phyloP scores from a whole-genome alignment of 208 protist genomes.

The Leishmania amazonensis region DNA sequence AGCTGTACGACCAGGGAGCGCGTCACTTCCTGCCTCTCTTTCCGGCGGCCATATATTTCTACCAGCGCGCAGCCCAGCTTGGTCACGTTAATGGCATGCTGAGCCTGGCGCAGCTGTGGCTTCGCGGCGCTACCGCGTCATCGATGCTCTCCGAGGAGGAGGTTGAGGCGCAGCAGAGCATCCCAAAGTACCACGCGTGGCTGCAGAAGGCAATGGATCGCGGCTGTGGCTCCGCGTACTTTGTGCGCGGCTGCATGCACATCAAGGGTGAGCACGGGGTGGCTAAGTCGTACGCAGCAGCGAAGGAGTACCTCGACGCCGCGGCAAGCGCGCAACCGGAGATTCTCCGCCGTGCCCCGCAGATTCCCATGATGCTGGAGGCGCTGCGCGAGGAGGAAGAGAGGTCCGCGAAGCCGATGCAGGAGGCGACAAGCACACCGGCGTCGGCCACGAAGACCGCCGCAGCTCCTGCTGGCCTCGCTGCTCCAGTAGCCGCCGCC shows the following conservation, averaged over 20 bases:
- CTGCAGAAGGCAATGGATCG: constrained; percentile 82
- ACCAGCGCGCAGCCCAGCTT: constrained; percentile 84
- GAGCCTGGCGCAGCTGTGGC: constrained; percentile 81
- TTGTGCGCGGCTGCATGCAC: constrained; percentile 86
- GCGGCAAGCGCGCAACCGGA: constrained; percentile 61
- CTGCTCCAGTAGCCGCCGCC: constrained; percentile 2
- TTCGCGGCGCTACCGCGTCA: constrained; percentile 67
- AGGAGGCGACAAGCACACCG: constrained; percentile 5
- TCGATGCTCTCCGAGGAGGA: constrained; percentile 78
- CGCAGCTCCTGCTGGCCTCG: background rate
- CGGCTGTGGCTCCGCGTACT: constrained; percentile 85
- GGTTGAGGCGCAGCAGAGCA: constrained; percentile 61
- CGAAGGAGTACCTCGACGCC: constrained; percentile 78
- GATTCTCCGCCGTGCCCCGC: constrained; percentile 62
- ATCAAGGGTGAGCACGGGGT: constrained; percentile 85
- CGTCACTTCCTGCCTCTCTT: constrained; percentile 87
- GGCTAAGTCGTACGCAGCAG: constrained; percentile 64
- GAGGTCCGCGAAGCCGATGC: constrained; percentile 1
- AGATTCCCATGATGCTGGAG: constrained; percentile 71
- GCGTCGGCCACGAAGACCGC: constrained; percentile 2
- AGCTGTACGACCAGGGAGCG: constrained; percentile 86
- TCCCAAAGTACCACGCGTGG: constrained; percentile 84
- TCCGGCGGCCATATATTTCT: constrained; percentile 87
- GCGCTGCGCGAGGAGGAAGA: constrained; percentile 66
- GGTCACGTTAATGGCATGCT: constrained; percentile 88